Evolutionary conservation across 2,329 filamentous ascomycete species (phyloP).

Genomic region (Dendryphion nanum): DNA sequence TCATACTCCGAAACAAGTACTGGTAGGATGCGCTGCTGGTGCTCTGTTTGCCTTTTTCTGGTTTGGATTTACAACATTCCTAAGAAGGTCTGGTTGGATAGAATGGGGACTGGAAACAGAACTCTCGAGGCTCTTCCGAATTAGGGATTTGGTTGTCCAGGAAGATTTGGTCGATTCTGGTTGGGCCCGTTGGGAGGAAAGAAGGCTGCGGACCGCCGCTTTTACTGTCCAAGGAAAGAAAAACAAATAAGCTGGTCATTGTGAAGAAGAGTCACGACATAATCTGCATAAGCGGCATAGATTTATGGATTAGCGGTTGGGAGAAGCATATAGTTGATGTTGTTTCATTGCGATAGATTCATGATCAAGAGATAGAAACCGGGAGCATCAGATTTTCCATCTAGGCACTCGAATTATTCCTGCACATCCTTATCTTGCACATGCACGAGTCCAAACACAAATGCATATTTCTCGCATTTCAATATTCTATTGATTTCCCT

Average conservation of each 20-base stretch:
- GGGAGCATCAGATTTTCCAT: no score
- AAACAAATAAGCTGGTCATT: conserved; percentile 1
- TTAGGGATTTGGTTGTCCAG: conserved; percentile 80
- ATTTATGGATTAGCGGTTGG: no score
- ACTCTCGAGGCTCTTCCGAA: conserved; percentile 63
- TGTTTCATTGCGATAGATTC: no score
- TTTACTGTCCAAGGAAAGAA: conserved; percentile 27
- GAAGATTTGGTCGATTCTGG: conserved; percentile 90
- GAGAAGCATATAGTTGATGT: no score
- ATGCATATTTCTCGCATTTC: no score
- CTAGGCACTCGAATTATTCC: no score
- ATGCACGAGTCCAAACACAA: no score
- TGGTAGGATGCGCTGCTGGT: conserved; percentile 75
- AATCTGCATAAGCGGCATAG: no score
- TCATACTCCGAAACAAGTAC: conserved; percentile 83
- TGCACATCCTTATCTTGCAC: no score
- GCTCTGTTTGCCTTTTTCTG: conserved; percentile 69
- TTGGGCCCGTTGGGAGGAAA: conserved; percentile 85
- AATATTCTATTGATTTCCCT: no score
- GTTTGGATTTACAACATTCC: conserved; percentile 70
- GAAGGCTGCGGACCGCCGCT: conserved; percentile 21
- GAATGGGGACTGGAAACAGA: conserved; percentile 69
- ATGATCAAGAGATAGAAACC: no score
- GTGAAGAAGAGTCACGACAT: no score
- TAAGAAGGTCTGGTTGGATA: conserved; percentile 68